Evolutionary conservation across 805 yeast genomes (phyloP), one percentile per base, ranked within the genome.

Genomic region (Pichia phayaonensis): DNA sequence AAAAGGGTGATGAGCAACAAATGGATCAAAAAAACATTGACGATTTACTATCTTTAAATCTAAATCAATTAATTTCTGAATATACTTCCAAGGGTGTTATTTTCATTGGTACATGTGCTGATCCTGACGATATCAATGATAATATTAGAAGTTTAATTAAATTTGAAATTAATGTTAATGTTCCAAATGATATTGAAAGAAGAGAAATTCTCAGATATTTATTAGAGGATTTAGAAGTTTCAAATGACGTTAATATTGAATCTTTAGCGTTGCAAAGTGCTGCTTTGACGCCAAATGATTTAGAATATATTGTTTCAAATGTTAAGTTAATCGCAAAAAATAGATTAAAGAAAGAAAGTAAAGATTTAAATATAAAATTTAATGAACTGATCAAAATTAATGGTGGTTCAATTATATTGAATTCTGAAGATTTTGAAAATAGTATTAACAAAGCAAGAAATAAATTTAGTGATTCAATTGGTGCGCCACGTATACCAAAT

Each of bases 401-500:
- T 55, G 82, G 84, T 4, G 89, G 92, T 2, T 50, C 64, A 10
- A 61, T 84, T 11, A 71, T 70, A 27, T 59, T 83, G 41, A 71
- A 70, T 0, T 83, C 88, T 0, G 73, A 65, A 4, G 90, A 86
- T 61, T 80, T 86, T 61, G 84, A 79, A 47, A 69, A 64, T 26
- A 84, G 96, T 0, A 87, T 90, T 47, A 79, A 82, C 50, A 83
- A 77, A 50, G 97, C 97, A 0, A 74, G 98, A 61, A 82, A 80
- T 60, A 90, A 87, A 63, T 90, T 85, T 66, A 85, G 96, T 59
- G 97, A 89, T 56, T 86, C 97, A 0, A 90, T 94, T 51, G 98
- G 98, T 8, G 98, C 98, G 0, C 99, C 99, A 16, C 74, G 89
- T 55, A 92, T 94, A 55, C 99, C 99, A 2, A 81, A 86, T 60